phyloP scores from a whole-genome alignment of 768 basidiomycete species.

The Lyophyllum semitale region DNA sequence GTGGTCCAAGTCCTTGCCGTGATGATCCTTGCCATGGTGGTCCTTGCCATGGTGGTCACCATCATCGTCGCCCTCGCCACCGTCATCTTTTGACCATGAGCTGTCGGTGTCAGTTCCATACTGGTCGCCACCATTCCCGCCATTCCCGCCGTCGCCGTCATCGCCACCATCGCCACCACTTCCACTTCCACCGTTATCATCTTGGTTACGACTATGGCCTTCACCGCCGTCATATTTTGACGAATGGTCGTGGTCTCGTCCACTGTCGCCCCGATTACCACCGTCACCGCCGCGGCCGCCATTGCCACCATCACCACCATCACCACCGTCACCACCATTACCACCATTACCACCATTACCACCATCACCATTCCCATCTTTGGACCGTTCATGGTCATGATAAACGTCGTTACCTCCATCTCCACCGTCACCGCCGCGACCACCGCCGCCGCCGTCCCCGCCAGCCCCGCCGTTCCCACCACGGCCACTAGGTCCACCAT shows the following conservation, averaged over 20 bases:
- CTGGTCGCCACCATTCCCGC: background rate
- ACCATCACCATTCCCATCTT: no score
- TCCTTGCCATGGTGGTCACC: background rate
- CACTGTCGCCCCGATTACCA: conserved; percentile 3
- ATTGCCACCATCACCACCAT: conserved; percentile 2
- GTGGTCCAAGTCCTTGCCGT: background rate
- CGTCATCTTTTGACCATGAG: background rate
- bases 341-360: background rate
- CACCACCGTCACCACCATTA: conserved; percentile 1
- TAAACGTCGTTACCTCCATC: background rate
- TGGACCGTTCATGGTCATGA: background rate
- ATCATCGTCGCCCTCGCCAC: background rate
- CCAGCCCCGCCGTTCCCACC: background rate
- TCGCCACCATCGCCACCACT: conserved; percentile 1
- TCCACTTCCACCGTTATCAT: background rate
- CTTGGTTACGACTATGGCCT: background rate
- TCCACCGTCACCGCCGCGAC: background rate
- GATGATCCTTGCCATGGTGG: background rate
- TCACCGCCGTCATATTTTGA: background rate
- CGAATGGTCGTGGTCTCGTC: background rate
- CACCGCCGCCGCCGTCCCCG: background rate
- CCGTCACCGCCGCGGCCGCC: conserved; percentile 5
- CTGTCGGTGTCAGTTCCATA: background rate
- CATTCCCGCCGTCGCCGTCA: background rate
- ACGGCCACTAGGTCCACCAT: background rate